phyloP scores from a whole-genome alignment of 306 rosid species.

The Crotalaria pallida region DNA sequence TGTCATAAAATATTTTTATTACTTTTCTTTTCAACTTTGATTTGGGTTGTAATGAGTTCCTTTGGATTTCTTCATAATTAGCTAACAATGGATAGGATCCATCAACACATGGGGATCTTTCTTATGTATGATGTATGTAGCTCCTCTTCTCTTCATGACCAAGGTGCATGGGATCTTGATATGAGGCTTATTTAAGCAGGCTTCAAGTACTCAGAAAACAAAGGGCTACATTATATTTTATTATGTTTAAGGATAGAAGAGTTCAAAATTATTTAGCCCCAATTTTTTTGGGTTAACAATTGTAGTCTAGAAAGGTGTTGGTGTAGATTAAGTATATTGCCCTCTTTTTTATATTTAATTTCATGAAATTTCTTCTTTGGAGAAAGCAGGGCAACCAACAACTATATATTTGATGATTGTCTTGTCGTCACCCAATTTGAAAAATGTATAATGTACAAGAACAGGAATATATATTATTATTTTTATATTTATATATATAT shows the following conservation, averaged over 20 bases:
- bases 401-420: too few species aligned
- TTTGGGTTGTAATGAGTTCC: slow-evolving; percentile 6
- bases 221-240: slow-evolving; percentile 12
- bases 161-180: slow-evolving; percentile 27
- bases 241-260: slow-evolving; percentile 18
- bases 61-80: slow-evolving; percentile 36
- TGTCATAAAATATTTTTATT: background rate
- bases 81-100: slow-evolving; percentile 34
- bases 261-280: slow-evolving; percentile 19
- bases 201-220: slow-evolving; percentile 31
- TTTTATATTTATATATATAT: too few species aligned
- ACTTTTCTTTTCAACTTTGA: background rate
- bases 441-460: slow-evolving; percentile 25
- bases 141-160: slow-evolving; percentile 12
- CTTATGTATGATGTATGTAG: slow-evolving; percentile 6
- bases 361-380: slow-evolving; percentile 31
- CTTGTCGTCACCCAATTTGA: background rate
- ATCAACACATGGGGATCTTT: slow-evolving; percentile 26
- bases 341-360: background rate
- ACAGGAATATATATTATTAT: background rate
- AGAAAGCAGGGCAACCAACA: background rate
- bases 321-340: background rate
- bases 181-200: slow-evolving; percentile 52
- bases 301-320: slow-evolving; percentile 2
- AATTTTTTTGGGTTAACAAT: slow-evolving; percentile 29